Evolutionary conservation across 148 eudicot genomes (phyloP), one percentile per base, ranked within the genome.

Genomic region (Arctostaphylos glauca): DNA sequence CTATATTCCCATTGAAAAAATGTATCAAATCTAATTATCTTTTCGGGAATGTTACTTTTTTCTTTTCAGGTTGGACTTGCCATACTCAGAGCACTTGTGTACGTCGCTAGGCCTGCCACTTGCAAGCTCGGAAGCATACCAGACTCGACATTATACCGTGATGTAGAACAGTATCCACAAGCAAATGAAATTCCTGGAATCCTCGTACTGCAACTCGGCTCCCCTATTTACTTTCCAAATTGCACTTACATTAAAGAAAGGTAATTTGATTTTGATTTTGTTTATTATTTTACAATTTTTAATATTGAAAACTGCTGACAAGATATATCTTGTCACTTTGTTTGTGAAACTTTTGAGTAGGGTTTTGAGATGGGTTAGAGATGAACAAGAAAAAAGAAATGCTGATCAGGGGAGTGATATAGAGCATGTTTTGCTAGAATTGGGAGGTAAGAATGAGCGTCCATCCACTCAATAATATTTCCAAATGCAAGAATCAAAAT

Each of bases 281-380:
- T 38, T 16, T 31, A 38, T 44, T 1, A 41, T 47, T 38, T 71
- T 5, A 6, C 3, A 77, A n/a, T 31, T 31, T 41, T 15, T 82
- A 18, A 71, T 54, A 62, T 52, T 31, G 6, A 31, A 16, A 53
- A 31, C 48, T 41, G 5, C 5, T 67, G 0, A 67, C n/a, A 6
- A 4, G 21, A 5, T 10, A 58, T 19, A 18, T n/a, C 77, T 0
- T 0, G 2, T 18, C 52, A 6, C 3, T 21, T 62, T 64, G 38
- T 60, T n/a, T 14, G 53, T 18, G 14, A 5, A 19, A 47, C 18
- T 71, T 66, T 76, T 56, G 77, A 81, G 68, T 83, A 96, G 99
- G 90, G 76, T 94, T 77, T 14, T 88, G 83, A 96, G 99, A 88
- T 96, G 95, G 94, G 86, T 96, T 5, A 90, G 94, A 89, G 99